Evolutionary conservation across 768 basidiomycete species (phyloP).

Genomic region (Pisolithus marmoratus): DNA sequence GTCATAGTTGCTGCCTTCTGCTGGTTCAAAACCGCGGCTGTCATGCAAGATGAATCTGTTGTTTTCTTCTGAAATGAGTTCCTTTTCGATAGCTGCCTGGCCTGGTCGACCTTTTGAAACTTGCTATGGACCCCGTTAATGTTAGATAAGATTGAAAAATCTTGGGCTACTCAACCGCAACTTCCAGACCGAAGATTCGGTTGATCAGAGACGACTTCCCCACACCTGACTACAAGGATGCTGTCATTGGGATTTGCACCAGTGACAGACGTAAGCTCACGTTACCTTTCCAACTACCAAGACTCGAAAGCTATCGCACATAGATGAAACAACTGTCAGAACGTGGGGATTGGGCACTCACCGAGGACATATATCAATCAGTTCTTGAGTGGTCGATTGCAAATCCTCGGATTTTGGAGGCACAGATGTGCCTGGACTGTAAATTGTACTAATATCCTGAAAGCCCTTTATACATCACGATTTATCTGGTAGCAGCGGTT

Average conservation of each 20-base stretch:
- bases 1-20: slow-evolving; percentile 2
- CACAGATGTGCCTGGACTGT: too few relatives aligned
- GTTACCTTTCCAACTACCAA: not conserved
- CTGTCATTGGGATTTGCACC: not conserved
- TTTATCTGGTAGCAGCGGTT: too few relatives aligned
- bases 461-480: too few relatives aligned
- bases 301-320: not conserved
- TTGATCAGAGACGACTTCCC: slow-evolving; percentile 6
- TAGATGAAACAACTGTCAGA: too few relatives aligned
- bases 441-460: too few relatives aligned
- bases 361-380: too few relatives aligned
- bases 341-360: too few relatives aligned
- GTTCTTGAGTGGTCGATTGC: too few relatives aligned
- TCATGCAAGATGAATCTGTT: slow-evolving; percentile 10
- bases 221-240: not conserved
- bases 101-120: not conserved
- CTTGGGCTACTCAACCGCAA: not conserved
- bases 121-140: not conserved
- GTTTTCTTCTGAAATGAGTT: slow-evolving; percentile 8
- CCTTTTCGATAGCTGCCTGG: slow-evolving; percentile 6
- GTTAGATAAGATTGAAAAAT: not conserved
- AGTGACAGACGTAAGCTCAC: not conserved
- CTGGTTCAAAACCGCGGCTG: slow-evolving; percentile 13
- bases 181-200: not conserved
- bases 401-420: too few relatives aligned